A percentile compares a stretch with the other conserved stretches of the same genome.
phyloP scores from a whole-genome alignment of 495 filamentous ascomycete species.

The Umbilicaria muhlenbergii region DNA sequence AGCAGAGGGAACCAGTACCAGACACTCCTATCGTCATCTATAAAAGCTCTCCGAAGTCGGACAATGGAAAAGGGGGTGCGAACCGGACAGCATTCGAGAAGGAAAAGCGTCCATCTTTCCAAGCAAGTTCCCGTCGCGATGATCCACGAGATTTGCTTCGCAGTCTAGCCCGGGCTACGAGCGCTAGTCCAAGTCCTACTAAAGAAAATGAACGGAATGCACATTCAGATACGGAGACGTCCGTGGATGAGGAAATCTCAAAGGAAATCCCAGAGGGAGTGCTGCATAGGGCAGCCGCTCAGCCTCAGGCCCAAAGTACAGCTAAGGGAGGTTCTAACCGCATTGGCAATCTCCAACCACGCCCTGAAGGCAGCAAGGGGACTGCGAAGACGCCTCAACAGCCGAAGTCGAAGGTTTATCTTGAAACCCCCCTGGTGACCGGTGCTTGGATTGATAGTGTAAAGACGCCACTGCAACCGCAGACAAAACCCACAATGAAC shows the following conservation, averaged over 20 bases:
- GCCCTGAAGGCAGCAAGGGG: too few relatives aligned
- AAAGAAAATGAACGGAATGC: constrained; percentile 1
- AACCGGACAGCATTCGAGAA: constrained; percentile 3
- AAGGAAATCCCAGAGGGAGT: too few relatives aligned
- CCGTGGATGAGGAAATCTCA: not conserved
- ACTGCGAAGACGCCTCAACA: constrained; percentile 1
- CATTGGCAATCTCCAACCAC: too few relatives aligned
- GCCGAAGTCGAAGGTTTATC: not conserved
- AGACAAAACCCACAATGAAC: constrained; percentile 2
- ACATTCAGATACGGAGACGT: not conserved
- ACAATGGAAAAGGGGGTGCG: not conserved
- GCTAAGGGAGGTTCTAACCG: too few relatives aligned
- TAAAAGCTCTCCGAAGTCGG: constrained; percentile 12
- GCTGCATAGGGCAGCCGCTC: too few relatives aligned
- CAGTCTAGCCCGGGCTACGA: constrained; percentile 45
- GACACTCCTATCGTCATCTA: constrained; percentile 41
- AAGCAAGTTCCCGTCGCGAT: constrained; percentile 24
- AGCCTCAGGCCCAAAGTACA: too few relatives aligned
- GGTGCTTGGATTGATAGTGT: constrained; percentile 31
- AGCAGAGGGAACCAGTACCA: constrained; percentile 24
- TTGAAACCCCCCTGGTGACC: constrained; percentile 27
- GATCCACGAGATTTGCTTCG: constrained; percentile 54
- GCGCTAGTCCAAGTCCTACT: constrained; percentile 15
- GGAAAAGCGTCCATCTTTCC: constrained; percentile 13
- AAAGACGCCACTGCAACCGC: constrained; percentile 4